Conservation (phyloP, 176 grass and related monocot genomes). For the Musa itinerans region DNA sequence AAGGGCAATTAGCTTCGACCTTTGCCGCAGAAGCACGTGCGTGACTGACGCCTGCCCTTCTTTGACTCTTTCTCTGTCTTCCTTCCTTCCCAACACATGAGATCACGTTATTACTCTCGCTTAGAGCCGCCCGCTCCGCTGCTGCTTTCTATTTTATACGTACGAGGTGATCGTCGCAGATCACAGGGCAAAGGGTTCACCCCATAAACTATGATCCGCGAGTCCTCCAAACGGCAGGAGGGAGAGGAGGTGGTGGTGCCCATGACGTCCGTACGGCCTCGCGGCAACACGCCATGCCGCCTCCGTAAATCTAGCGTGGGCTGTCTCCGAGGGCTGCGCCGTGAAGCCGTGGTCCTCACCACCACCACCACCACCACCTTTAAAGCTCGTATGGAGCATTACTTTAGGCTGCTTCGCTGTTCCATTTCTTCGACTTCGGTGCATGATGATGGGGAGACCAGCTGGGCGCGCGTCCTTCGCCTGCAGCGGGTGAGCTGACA, state of each 20-base stretch:
- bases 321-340: conserved; percentile 9
- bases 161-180: conserved; percentile 2
- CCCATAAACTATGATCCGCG: not conserved
- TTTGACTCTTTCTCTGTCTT: not conserved
- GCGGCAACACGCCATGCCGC: conserved; percentile 10
- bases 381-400: not conserved
- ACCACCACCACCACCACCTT: not conserved
- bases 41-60: not conserved
- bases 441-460: too few relatives aligned
- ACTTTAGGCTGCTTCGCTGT: too few relatives aligned
- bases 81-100: not conserved
- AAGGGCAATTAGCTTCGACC: not conserved
- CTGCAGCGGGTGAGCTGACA: not conserved
- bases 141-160: not conserved
- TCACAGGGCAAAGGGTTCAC: not conserved
- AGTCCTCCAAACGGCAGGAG: too few relatives aligned
- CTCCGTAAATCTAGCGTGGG: conserved; percentile 30
- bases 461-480: too few relatives aligned
- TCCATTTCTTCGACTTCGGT: too few relatives aligned
- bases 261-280: not conserved
- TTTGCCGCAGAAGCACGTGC: not conserved
- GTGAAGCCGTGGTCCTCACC: conserved; percentile 17
- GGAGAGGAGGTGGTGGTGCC: not conserved
- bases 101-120: too few relatives aligned
- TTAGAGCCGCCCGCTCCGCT: not conserved